These are phyloP conservation scores for Xylariomycetidae sp. DNA, from an alignment of 2,329 filamentous ascomycete genomes.

Conservation along the genomic window DNA sequence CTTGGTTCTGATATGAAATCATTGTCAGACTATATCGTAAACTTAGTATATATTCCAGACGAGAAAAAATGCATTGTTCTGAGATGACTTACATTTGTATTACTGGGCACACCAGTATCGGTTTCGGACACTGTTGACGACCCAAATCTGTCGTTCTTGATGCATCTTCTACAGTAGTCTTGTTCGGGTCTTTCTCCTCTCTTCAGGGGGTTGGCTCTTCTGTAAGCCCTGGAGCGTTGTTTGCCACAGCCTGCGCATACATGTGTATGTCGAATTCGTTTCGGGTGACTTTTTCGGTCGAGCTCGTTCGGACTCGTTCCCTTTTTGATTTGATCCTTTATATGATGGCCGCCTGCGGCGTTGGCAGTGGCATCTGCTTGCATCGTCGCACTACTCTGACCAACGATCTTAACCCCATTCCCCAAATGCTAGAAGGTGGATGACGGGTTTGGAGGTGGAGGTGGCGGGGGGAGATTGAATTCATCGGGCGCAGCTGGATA, in stretches of 20 bases:
- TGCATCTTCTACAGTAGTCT: constrained; percentile 19
- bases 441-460: constrained; percentile 6
- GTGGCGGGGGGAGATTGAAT: constrained; percentile 7
- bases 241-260: constrained; percentile 21
- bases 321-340: background rate
- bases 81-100: background rate
- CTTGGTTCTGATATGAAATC: background rate
- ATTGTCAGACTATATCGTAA: constrained; percentile 5
- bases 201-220: constrained; percentile 17
- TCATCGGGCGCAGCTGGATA: background rate
- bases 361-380: background rate
- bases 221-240: constrained; percentile 17
- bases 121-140: constrained; percentile 3
- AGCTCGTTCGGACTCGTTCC: background rate
- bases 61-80: background rate
- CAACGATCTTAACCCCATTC: too few relatives aligned
- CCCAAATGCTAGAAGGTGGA: too few relatives aligned
- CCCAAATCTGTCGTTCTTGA: constrained; percentile 9
- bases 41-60: background rate
- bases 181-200: constrained; percentile 19
- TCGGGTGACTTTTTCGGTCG: background rate
- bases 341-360: background rate
- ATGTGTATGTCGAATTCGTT: constrained; percentile 18
- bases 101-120: constrained; percentile 1
- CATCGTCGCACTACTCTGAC: background rate